Evolutionary conservation across 2,329 filamentous ascomycete species (phyloP), one percentile per base, ranked within the genome.

Genomic region (Dissoconium aciculare): DNA sequence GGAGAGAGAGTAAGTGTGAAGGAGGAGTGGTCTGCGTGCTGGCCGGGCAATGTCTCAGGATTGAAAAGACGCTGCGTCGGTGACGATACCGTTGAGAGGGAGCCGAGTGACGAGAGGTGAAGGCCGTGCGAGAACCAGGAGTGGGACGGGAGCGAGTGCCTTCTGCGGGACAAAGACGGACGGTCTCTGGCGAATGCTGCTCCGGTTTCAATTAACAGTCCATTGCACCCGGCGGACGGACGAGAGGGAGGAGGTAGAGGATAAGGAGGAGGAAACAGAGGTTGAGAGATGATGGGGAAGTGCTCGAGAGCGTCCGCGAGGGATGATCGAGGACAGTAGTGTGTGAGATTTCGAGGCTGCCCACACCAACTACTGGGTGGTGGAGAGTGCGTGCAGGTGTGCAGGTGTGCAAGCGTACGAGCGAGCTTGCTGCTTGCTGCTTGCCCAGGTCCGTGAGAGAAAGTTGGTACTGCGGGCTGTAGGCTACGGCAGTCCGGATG

Each of bases 11-110:
- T 8, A 23, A n/a, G 19, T 23, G 19, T 8, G 19, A n/a, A 23
- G 19, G n/a, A n/a, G 8, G 19, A n/a, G n/a, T 23, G 26, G 38
- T 36, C 32, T 41, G 32, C 36, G 41, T 36, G 41, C 33, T 37
- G 41, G 33, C 37, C 40, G 35, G 38, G 41, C 38, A 43, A 37
- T 41, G 39, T 42, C 33, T 38, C n/a, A n/a, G n/a, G 37, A 33
- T 32, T 28, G 31, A 30, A 38, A 38, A 43, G 36, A 41, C 33
- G 37, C 35, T 40, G 34, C 38, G 30, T 17, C 32, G 37, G 40
- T 42, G 37, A 44, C 35, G 37, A 38, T 38, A 33, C 40, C 43
- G 37, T 32, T 35, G 33, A 35, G 29, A 29, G 29, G 26, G 31
- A 35, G 32, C 37, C 37, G 36, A 33, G 32, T 37, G 36, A 34